Base-by-base conservation (phyloP, 2,329 filamentous ascomycete species). In the Colletotrichum lentis region DNA sequence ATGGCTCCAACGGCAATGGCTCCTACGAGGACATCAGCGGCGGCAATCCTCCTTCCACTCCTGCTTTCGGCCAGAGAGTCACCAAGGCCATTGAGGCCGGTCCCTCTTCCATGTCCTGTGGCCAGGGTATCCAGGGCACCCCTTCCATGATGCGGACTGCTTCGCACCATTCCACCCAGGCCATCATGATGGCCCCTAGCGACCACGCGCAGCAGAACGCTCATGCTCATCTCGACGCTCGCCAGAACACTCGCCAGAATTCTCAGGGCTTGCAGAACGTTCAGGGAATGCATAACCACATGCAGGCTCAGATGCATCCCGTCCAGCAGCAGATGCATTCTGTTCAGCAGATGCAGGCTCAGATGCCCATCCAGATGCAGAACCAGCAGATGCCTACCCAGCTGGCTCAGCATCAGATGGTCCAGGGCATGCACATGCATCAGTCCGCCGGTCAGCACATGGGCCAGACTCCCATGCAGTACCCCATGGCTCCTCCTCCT, bases 21-120 rank as follows among this genome's bases (percentile, higher is more conserved):
- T 35, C 31, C 2, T 7, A 35, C 31, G 31, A 35, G 31, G 31
- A 35, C 7, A 35, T 10, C 8, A 35, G 18, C 37, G 46, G 52
- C 3, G 55, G 55, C 43, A 60, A 39, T 37, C 54, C 44, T 35
- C 62, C 66, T 41, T 65, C 66, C 20, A 69, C 66, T 46, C 66
- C 66, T 43, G 66, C 50, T 24, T 62, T 27, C 39, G 50, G 65
- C 27, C 64, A 53, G 27, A 50, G 55, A 39, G 62, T 49, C n/a
- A 22, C 37, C 47, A 56, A 65, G 14, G 55, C 66, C 31, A 69
- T 69, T 39, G 66, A 69, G 43, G 66, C 62, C 5, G 66, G 54
- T 16, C 59, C 64, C 20, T 4, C 64, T 20, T 4, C 61, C 27
- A 43, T 20, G 35, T 31, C 27, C 5, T 37, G 2, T 41, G n/a